Evolutionary conservation across 345 rosid species (phyloP).

Genomic region (Populus nigra): DNA sequence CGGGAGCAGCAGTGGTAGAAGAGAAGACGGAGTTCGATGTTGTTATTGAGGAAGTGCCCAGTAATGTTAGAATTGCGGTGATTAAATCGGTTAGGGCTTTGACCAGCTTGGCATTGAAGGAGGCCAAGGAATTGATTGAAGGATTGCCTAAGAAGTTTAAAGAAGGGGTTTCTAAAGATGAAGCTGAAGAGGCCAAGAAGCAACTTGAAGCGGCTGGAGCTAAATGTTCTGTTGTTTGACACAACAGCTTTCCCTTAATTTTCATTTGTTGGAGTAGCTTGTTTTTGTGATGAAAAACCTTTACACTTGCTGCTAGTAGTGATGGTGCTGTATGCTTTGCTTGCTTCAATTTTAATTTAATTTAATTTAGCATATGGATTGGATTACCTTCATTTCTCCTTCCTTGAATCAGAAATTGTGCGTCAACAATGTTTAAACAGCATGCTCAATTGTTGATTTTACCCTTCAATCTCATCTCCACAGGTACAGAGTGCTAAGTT

Average conservation of each 20-base stretch:
- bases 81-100: constrained; percentile 75
- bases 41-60: constrained; percentile 71
- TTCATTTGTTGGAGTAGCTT: too few relatives aligned
- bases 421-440: too few relatives aligned
- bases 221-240: constrained; percentile 51
- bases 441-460: too few relatives aligned
- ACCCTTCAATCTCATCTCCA: too few relatives aligned
- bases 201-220: constrained; percentile 89
- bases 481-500: background rate
- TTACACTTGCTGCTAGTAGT: background rate
- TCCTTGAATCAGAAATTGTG: background rate
- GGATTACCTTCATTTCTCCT: background rate
- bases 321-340: background rate
- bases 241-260: background rate
- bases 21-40: constrained; percentile 88
- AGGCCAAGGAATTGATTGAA: constrained; percentile 81
- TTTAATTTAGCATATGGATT: background rate
- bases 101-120: constrained; percentile 82
- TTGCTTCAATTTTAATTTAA: background rate
- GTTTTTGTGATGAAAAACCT: too few relatives aligned
- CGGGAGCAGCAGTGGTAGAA: constrained; percentile 40
- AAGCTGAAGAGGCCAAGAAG: constrained; percentile 86
- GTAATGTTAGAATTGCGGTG: constrained; percentile 65
- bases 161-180: constrained; percentile 69
- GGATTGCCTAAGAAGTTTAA: constrained; percentile 88